Base-by-base conservation (phyloP, 305 asterid genomes). In the Caryopteris hybrid region DNA sequence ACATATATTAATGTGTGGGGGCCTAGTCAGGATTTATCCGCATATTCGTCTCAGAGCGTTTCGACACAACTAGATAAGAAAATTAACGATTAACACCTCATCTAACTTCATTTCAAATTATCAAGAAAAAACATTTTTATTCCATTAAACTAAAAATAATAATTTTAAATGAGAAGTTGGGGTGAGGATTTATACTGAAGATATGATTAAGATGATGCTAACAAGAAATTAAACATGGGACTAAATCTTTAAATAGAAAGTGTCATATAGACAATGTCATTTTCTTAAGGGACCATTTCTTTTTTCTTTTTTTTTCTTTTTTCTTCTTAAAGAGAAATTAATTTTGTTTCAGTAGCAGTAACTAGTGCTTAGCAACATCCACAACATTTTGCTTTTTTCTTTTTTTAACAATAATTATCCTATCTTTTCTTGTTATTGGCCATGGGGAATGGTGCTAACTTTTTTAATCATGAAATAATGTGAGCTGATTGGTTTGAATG, bases 341-440 rank as follows among this genome's bases (percentile, higher is more conserved):
- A 61, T 61, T 60, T 34, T 60, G 53, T 66, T 59, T 34, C 64
- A 13, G 45, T 9, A 54, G 43, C 68, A 55, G 41, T 43, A 59
- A 51, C 41, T 77, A 68, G 78, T 50, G 70, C 62, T 63, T 50
- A 70, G 66, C 72, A 63, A 63, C 64, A 57, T 75, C 64, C 57
- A 1, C 20, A 41, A 64, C 47, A 33, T 18, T 10, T 18, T 21
- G n/a, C 47, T 48, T 12, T 8, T 43, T 41, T 16, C 4, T 18
- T 3, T 8, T 7, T 23, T 39, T 50, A 7, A 7, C 0, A 8
- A 13, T 0, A 36, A 36, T 6, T 6, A 3, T 9, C 48, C 10
- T 14, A 14, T 48, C 4, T 31, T 51, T 67, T 8, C 0, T 66
- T 46, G 38, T 46, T 47, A 50, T 61, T 69, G 60, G 36, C 23